Conservation (phyloP, 108 stramenopile species). For the Schizochytrium sp. region DNA sequence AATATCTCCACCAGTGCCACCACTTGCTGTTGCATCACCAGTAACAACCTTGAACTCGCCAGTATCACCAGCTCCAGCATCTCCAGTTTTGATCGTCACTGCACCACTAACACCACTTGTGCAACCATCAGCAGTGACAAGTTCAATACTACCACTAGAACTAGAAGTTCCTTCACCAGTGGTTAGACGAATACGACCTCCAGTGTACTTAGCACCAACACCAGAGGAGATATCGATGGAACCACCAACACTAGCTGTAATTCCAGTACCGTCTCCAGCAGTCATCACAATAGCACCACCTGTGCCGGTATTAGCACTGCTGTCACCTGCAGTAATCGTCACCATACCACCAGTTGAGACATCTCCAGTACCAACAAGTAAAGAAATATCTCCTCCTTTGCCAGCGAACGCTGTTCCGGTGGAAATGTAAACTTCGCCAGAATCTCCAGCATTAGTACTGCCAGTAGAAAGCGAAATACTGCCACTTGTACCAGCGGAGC, state of each 20-base stretch:
- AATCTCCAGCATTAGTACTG: not conserved
- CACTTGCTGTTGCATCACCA: not conserved
- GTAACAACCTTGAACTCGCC: constrained; percentile 6
- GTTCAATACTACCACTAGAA: not conserved
- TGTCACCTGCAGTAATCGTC: not conserved
- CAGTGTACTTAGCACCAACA: no score
- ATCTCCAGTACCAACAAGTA: no score
- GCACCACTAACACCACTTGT: not conserved
- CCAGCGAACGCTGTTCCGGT: no score
- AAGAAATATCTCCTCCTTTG: no score
- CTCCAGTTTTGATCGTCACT: not conserved
- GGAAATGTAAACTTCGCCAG: no score
- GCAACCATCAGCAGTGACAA: not conserved
- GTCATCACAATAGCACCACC: constrained; percentile 59
- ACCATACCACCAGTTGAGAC: no score
- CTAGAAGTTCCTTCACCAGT: not conserved
- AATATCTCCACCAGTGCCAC: constrained; percentile 70
- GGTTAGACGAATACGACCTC: not conserved
- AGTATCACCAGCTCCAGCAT: not conserved
- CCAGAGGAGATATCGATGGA: no score
- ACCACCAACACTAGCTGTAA: no score
- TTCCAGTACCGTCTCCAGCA: constrained; percentile 48
- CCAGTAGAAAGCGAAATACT: constrained; percentile 70
- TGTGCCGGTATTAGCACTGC: constrained; percentile 61
- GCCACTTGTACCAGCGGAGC: constrained; percentile 66